Evolutionary conservation across 495 filamentous ascomycete species (phyloP), one percentile per base, ranked within the genome.

Genomic region (Aspergillus cristatus): DNA sequence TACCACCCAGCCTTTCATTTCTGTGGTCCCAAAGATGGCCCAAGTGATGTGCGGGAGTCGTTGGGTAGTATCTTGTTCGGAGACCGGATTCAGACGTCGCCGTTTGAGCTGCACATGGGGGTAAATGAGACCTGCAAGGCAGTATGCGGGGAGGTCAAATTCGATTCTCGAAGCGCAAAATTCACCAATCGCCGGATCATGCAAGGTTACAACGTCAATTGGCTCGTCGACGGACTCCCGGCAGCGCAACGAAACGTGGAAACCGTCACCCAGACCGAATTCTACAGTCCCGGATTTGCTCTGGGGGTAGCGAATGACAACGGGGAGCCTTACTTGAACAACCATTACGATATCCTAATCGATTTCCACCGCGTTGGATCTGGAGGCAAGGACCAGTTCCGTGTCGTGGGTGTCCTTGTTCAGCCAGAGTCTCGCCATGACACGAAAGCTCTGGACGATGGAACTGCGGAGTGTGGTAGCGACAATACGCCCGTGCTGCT

Each of bases 41-140:
- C 84, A 1, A 61, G 83, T 50, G 68, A 79, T 60, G 76, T 89
- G 1, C 76, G 82, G 24, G 89, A 95, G 65, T 95, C 87, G 24
- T 60, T 98, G 39, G 91, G 91, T 4, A 95, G 89, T 62, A 98
- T 98, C 48, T 54, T 98, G 15, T 98, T 98, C 43, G 91, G 91
- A 6, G 91, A 98, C 62, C 81, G 91, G 32, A 98, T 98, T 56
- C 81, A 81, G 56, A 88, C 84, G 1, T 95, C 89, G 7, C 83
- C 90, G 0, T 90, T 91, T 51, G 79, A 95, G 42, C 67, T 98
- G 14, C 71, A 77, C 36, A 96, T 94, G 88, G 71, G 49, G 32
- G 61, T 72, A 35, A 89, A 97, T 60, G 84, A 94, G 55, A 79
- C 76, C 0, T 98, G 91, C 69, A 88, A 90, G 58, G 61, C 68